These are phyloP conservation scores for Arabidopsis hybrid DNA, from an alignment of 441 rosid genomes.

Conservation along the genomic window DNA sequence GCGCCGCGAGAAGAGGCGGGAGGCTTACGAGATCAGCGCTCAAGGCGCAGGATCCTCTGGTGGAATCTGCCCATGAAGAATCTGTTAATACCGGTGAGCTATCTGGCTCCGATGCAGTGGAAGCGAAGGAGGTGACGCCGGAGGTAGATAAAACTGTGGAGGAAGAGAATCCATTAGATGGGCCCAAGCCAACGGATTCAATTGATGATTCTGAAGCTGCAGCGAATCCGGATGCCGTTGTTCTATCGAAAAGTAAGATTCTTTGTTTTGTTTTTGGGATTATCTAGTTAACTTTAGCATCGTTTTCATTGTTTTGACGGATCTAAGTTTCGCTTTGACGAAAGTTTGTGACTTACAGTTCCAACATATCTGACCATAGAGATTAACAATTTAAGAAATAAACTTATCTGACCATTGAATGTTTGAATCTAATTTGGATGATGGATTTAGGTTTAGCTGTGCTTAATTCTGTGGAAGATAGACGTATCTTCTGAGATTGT, in stretches of 20 bases:
- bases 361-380: slow-evolving; percentile 24
- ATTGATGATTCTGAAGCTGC: slow-evolving; percentile 38
- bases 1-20: slow-evolving; percentile 59
- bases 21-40: slow-evolving; percentile 53
- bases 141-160: slow-evolving; percentile 43
- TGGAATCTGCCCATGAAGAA: slow-evolving; percentile 48
- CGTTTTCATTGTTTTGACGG: slow-evolving; percentile 19
- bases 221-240: slow-evolving; percentile 43
- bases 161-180: slow-evolving; percentile 41
- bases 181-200: slow-evolving; percentile 38
- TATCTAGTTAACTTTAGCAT: not conserved
- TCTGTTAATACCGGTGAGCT: slow-evolving; percentile 47
- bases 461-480: slow-evolving; percentile 9
- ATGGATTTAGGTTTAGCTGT: not conserved
- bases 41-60: slow-evolving; percentile 54
- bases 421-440: slow-evolving; percentile 19
- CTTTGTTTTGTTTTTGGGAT: not conserved
- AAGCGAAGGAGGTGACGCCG: slow-evolving; percentile 44
- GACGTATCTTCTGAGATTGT: slow-evolving; percentile 30
- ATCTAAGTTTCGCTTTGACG: slow-evolving; percentile 11
- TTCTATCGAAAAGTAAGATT: slow-evolving; percentile 58
- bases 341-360: not conserved
- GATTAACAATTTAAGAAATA: not conserved
- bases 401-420: slow-evolving; percentile 18
- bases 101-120: slow-evolving; percentile 38